Conservation (phyloP, 306 rosid genomes). For the Styphnolobium japonicum region DNA sequence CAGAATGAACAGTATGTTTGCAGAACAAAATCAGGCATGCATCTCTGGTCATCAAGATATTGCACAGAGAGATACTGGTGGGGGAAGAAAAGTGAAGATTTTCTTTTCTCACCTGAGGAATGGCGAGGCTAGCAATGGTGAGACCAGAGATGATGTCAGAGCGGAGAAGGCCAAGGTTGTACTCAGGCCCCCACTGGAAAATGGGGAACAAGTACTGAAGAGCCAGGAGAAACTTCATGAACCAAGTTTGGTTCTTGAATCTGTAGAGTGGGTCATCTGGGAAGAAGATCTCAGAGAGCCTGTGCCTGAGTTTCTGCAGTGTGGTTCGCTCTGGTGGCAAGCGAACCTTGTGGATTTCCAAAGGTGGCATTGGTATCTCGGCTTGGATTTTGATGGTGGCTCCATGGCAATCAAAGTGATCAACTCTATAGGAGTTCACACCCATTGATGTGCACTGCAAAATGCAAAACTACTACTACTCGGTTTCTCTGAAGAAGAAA, state of each 20-base stretch:
- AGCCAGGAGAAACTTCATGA: slow-evolving; percentile 49
- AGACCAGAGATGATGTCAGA: slow-evolving; percentile 83
- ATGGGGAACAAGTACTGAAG: slow-evolving; percentile 79
- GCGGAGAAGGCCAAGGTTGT: slow-evolving; percentile 52
- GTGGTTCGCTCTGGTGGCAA: slow-evolving; percentile 70
- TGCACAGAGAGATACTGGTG: not conserved
- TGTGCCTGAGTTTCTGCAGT: slow-evolving; percentile 56
- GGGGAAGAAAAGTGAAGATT: not conserved
- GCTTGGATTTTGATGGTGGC: slow-evolving; percentile 42
- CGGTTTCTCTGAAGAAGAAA: slow-evolving; percentile 8
- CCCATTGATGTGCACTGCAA: slow-evolving; percentile 41
- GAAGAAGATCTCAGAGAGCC: slow-evolving; percentile 78
- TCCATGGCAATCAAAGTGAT: slow-evolving; percentile 41
- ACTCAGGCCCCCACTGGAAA: slow-evolving; percentile 81
- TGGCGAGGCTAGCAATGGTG: slow-evolving; percentile 96
- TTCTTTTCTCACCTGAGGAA: slow-evolving; percentile 68
- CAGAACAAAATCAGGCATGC: not conserved
- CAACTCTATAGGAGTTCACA: slow-evolving; percentile 68
- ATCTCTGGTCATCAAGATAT: not conserved
- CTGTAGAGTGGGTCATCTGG: slow-evolving; percentile 80
- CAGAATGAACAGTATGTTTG: not conserved
- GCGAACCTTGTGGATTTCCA: slow-evolving; percentile 63
- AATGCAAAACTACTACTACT: not conserved
- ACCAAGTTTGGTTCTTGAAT: slow-evolving; percentile 62
- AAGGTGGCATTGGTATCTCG: slow-evolving; percentile 37